Base-by-base conservation (phyloP, 257 asterid species). In the Solanum rostratum region DNA sequence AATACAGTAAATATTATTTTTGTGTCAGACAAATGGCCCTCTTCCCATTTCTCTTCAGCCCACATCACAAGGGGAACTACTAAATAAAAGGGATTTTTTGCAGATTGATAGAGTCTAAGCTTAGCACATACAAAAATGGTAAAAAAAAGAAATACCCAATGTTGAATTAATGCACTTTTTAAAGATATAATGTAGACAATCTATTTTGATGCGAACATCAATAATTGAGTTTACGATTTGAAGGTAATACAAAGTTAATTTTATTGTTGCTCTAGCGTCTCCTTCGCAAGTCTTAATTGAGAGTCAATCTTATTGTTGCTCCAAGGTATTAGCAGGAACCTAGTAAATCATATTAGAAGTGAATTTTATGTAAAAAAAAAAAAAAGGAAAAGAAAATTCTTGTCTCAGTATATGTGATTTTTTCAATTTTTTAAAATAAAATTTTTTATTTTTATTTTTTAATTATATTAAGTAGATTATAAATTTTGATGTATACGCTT, bases 1-100 rank as follows among this genome's bases (percentile, higher is more conserved):
- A 78, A 84, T 84, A 63, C 85, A 84, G 76, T 84, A 85, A 82
- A 88, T 89, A 81, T 81, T 10, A 59, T 14, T 79, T 79, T 12
- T 57, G 50, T 33, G 73, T 81, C 29, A 29, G 52, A 55, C 14
- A 39, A 57, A n/a, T 81, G 30, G 57, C 45, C 50, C 43, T 80
- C 84, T 76, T 14, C 62, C 52, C 14, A 37, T 39, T 37, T 39
- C 50, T 18, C 29, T 69, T 66, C 52, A 19, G 50, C 27, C 79
- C 29, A 69, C 50, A 39, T 69, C 52, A 39, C 0, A 70, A 14
- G 79, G 7, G 16, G 29, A 39, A 70, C 53, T 39, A 19, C 53
- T 43, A 70, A 69, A 18, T 30, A 11, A 33, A 66, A 66, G 22
- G 49, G 76, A 66, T 0, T 55, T 29, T 55, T 9, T 39, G 11